These are phyloP conservation scores for Microthlaspi erraticum DNA, from an alignment of 345 rosid species.

Conservation along the genomic window DNA sequence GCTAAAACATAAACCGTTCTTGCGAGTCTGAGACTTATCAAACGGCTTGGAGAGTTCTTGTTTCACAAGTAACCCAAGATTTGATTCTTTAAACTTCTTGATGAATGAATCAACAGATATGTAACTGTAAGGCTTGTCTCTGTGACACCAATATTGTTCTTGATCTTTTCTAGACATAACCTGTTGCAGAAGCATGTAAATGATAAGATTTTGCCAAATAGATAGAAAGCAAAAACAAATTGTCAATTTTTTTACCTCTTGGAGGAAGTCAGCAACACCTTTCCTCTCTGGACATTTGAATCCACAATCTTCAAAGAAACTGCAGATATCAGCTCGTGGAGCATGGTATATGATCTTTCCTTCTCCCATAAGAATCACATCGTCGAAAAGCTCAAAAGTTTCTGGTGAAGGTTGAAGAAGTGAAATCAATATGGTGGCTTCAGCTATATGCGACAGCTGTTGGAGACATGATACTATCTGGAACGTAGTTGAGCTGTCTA, in stretches of 20 bases:
- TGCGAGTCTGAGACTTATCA: conserved; percentile 39
- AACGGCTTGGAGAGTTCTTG: conserved; percentile 47
- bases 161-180: conserved; percentile 62
- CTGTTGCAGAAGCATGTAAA: conserved; percentile 37
- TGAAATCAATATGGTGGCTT: conserved; percentile 54
- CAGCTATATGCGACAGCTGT: conserved; percentile 54
- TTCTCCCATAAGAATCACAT: conserved; percentile 60
- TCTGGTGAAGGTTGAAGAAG: conserved; percentile 76
- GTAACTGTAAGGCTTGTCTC: conserved; percentile 46
- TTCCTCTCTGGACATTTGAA: conserved; percentile 63
- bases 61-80: conserved; percentile 37
- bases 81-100: conserved; percentile 46
- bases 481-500: conserved; percentile 68
- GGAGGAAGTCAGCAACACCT: conserved; percentile 61
- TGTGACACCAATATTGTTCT: conserved; percentile 57
- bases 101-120: conserved; percentile 49
- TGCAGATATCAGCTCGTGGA: conserved; percentile 48
- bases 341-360: conserved; percentile 62
- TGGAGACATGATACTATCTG: conserved; percentile 58
- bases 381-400: conserved; percentile 63
- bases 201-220: not conserved
- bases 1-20: conserved; percentile 44
- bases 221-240: not conserved
- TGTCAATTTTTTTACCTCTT: conserved; percentile 45
- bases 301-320: conserved; percentile 60